Evolutionary conservation across 2,329 filamentous ascomycete species (phyloP).

Genomic region (Fusarium sp.): DNA sequence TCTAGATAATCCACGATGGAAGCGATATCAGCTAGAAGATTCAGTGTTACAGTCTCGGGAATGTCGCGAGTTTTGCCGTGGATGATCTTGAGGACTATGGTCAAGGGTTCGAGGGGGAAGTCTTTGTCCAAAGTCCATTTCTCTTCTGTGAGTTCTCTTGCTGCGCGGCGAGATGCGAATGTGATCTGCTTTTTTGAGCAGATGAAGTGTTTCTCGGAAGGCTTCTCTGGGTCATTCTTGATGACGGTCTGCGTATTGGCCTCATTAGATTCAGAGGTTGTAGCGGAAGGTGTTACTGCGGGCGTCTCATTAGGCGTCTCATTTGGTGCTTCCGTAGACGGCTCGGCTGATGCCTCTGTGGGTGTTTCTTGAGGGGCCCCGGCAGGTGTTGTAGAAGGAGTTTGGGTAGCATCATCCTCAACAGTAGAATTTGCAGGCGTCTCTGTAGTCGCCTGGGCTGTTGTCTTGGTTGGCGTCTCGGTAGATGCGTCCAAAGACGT

Average conservation of each 20-base stretch:
- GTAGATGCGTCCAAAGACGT: not conserved
- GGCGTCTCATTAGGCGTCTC: too few species aligned
- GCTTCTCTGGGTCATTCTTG: fast-evolving
- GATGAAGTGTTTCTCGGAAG: not conserved
- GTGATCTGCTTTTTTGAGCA: constrained; percentile 6
- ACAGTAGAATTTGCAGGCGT: too few species aligned
- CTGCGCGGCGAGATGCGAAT: constrained; percentile 1
- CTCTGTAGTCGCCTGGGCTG: fast-evolving
- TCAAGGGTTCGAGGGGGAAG: not conserved
- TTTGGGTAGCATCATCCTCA: too few species aligned
- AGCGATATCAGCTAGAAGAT: not conserved
- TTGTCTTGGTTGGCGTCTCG: too few species aligned
- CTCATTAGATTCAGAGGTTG: not conserved
- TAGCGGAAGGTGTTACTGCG: fast-evolving
- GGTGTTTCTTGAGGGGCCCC: too few species aligned
- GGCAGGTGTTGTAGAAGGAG: fast-evolving
- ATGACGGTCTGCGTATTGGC: not conserved
- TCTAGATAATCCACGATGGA: not conserved
- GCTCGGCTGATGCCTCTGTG: too few species aligned
- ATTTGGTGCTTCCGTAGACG: too few species aligned
- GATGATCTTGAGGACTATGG: not conserved
- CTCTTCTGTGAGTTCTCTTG: not conserved
- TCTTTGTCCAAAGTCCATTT: not conserved
- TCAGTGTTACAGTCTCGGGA: fast-evolving
- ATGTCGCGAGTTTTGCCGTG: not conserved